phyloP scores from a whole-genome alignment of 495 filamentous ascomycete species.

The Xylaria telfairii region DNA sequence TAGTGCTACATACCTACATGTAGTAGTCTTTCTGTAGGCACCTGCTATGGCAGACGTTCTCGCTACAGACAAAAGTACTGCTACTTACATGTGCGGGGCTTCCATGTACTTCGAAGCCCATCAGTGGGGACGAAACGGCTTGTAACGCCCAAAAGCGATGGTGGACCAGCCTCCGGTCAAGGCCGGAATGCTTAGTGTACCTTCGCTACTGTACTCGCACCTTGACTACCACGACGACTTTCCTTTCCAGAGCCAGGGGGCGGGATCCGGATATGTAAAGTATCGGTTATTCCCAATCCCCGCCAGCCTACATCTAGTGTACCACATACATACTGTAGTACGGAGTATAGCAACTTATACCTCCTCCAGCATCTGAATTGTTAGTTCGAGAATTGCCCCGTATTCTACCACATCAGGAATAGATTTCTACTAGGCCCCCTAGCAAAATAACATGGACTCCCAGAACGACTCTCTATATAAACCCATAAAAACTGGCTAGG shows the following conservation, averaged over 20 bases:
- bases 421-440: no score
- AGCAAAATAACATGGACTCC: no score
- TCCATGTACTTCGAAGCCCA: constrained; percentile 2
- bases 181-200: constrained; percentile 19
- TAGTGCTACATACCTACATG: no score
- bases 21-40: not conserved
- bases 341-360: no score
- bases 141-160: not conserved
- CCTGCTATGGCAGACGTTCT: not conserved
- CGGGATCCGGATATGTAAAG: not conserved
- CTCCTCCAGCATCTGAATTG: no score
- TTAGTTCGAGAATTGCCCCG: no score
- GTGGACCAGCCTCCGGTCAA: not conserved
- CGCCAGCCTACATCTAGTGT: not conserved
- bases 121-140: constrained; percentile 2
- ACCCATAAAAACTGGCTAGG: no score
- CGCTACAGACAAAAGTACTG: not conserved
- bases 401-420: no score
- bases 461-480: no score
- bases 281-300: constrained; percentile 6
- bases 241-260: not conserved
- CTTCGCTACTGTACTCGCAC: not conserved
- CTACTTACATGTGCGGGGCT: not conserved
- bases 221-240: not conserved
- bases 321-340: no score